Conservation (phyloP, 1,139 yeast species). For the Hanseniaspora uvarum region DNA sequence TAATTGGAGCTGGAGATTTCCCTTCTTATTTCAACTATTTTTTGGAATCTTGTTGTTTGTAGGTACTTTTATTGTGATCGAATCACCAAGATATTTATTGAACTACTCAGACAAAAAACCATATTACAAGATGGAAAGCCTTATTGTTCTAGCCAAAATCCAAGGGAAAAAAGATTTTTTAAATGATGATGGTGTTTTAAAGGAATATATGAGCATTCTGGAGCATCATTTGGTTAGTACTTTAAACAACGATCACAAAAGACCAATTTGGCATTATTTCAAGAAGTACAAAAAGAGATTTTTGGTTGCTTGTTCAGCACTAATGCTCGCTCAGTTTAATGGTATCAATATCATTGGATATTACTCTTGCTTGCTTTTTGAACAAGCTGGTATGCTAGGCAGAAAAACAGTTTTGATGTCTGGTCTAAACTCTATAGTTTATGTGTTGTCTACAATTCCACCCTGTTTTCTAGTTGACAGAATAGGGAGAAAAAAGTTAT, state of each 20-base stretch:
- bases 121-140: conserved; percentile 50
- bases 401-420: conserved; percentile 83
- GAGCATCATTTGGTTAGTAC: conserved; percentile 69
- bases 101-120: conserved; percentile 66
- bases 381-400: conserved; percentile 91
- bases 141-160: conserved; percentile 69
- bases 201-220: conserved; percentile 67
- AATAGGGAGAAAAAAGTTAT: conserved; percentile 83
- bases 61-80: conserved; percentile 72
- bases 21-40: conserved; percentile 63
- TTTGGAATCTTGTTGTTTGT: conserved; percentile 59
- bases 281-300: conserved; percentile 61
- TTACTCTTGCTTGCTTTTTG: conserved; percentile 88
- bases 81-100: conserved; percentile 81
- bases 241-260: conserved; percentile 56
- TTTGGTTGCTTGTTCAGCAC: conserved; percentile 83
- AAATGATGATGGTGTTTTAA: conserved; percentile 43
- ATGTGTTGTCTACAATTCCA: conserved; percentile 65
- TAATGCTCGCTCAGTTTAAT: conserved; percentile 82
- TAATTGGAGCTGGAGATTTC: conserved; percentile 65
- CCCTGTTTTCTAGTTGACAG: conserved; percentile 86
- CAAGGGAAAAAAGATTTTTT: conserved; percentile 56
- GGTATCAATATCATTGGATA: conserved; percentile 89
- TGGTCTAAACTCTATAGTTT: conserved; percentile 73
- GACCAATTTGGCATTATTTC: conserved; percentile 60